These are phyloP conservation scores for Neurospora africana DNA, from an alignment of 495 filamentous ascomycete species.

Conservation along the genomic window DNA sequence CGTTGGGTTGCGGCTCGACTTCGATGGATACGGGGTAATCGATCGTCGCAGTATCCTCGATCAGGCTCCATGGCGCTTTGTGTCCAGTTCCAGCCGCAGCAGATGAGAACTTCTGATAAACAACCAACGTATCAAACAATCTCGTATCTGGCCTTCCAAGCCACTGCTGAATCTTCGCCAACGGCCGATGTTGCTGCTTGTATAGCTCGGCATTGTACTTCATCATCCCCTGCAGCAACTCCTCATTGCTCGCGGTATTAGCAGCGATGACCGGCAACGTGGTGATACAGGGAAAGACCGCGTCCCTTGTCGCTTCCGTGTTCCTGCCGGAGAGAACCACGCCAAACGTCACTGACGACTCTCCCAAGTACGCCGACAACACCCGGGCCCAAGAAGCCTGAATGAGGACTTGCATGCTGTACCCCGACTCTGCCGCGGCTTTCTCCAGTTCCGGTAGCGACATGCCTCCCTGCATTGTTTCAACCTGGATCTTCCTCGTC, in stretches of 20 bases:
- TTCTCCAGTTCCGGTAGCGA: slow-evolving; percentile 37
- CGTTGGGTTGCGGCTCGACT: slow-evolving; percentile 41
- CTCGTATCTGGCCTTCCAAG: slow-evolving; percentile 44
- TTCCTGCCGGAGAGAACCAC: slow-evolving; percentile 63
- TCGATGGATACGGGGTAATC: slow-evolving; percentile 66
- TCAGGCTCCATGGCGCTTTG: slow-evolving; percentile 14
- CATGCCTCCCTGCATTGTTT: slow-evolving; percentile 29
- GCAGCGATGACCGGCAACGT: slow-evolving; percentile 56
- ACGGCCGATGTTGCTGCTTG: slow-evolving; percentile 58
- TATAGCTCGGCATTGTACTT: slow-evolving; percentile 48
- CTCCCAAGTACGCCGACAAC: slow-evolving; percentile 61
- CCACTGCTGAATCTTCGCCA: slow-evolving; percentile 58
- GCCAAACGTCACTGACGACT: slow-evolving; percentile 57
- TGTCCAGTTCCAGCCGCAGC: neutral
- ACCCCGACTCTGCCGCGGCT: slow-evolving; percentile 38
- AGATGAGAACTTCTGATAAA: slow-evolving; percentile 52
- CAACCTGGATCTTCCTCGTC: slow-evolving; percentile 24
- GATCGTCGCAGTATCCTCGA: slow-evolving; percentile 29
- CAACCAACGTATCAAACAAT: slow-evolving; percentile 71
- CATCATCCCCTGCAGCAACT: slow-evolving; percentile 48
- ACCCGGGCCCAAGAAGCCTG: slow-evolving; percentile 68
- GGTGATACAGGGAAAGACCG: slow-evolving; percentile 61
- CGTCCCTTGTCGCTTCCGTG: slow-evolving; percentile 38
- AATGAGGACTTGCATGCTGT: slow-evolving; percentile 59
- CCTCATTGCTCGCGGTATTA: slow-evolving; percentile 38